Percentiles rank a stretch among this genome's conserved stretches.
Conservation (phyloP, 208 protist genomes). For the Leishmania amazonensis region DNA sequence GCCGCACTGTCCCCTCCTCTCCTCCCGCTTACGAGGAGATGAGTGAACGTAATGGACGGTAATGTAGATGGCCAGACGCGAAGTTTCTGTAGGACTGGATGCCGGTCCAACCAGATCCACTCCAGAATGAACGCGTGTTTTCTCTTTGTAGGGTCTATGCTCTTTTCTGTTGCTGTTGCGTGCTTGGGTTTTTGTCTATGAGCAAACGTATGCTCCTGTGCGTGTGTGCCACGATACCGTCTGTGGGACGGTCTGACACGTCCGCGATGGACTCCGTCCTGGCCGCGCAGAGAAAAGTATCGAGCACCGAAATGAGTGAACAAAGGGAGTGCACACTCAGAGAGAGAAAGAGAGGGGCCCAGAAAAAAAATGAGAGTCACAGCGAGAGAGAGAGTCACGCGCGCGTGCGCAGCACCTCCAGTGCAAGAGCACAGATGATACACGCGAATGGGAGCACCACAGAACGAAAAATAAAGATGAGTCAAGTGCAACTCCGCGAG, state of each 20-base stretch:
- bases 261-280: neutral
- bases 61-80: neutral
- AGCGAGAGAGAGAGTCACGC: neutral
- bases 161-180: neutral
- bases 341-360: neutral
- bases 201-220: neutral
- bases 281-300: neutral
- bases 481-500: neutral
- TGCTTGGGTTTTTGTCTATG: neutral
- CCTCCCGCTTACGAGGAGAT: neutral
- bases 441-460: neutral
- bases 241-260: neutral
- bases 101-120: neutral
- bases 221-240: neutral
- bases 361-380: no score
- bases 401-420: no score
- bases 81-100: neutral
- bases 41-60: neutral
- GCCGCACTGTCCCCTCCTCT: neutral
- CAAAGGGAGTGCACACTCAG: neutral
- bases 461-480: neutral
- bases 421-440: neutral
- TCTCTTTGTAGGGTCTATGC: neutral
- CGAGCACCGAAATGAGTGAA: neutral
- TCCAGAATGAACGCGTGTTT: neutral